Evolutionary conservation across 352 stramenopile species (phyloP), one percentile per base, ranked within the genome.

Genomic region (Elongisporangium senticosum): DNA sequence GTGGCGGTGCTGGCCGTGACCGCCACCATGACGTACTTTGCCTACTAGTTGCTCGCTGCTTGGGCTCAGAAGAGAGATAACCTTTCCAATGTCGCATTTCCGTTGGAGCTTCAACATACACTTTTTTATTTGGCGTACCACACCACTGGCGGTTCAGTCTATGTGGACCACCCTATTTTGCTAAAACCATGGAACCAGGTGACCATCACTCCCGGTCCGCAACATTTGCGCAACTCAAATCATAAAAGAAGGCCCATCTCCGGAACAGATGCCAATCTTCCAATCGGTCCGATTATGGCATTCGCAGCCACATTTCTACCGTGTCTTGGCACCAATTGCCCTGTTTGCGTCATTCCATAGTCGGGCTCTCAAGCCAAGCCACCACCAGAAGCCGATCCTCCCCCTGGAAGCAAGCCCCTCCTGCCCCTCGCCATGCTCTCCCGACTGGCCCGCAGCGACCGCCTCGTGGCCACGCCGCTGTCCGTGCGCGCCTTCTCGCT

Each of bases 401-500:
- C 58, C 24, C 11, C 7, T 40, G 15, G 24, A 14, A 51, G 17
- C 14, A 26, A 15, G 5, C 10, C 33, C 33, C 11, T 10, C 5
- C 43, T 4, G 17, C 19, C 19, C 11, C 19, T 22, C 20, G 43
- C n/a, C 19, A 77, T 77, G 68, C 37, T 83, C 61, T 76, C 26
- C 21, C 55, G 17, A 61, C 58, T 14, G 61, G 53, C 53, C 62
- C 69, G 11, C 59, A 55, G 55, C 54, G 50, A 59, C 17, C 51
- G 58, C 51, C 53, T 57, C n/a, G 24, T 61, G 51, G 58, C 59
- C 21, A 23, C 47, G 20, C 59, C 69, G 20, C 23, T 56, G 19
- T 58, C 72, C 5, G 60, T 64, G 33, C 75, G 75, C 53, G 67
- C 66, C 53, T 56, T 55, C 55, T 81, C 79, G 63, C 78, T 95